Base-by-base conservation (phyloP, 2,329 filamentous ascomycete genomes). In the Mycogone perniciosa region DNA sequence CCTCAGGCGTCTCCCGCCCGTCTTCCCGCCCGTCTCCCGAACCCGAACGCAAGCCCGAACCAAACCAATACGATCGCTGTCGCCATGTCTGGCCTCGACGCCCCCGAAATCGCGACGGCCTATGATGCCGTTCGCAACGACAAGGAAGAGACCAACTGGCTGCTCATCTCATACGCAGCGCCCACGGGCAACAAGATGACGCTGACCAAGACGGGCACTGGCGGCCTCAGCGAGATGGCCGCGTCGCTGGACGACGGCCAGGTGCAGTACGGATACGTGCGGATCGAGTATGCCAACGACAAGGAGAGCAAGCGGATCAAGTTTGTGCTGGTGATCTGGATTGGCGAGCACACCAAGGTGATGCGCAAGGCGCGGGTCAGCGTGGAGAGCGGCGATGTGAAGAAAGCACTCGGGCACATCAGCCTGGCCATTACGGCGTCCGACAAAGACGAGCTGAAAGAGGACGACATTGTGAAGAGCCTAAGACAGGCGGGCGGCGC, bases 341-440 rank as follows among this genome's bases (percentile, higher is more conserved):
- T 85, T 65, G 84, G 84, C 64, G 74, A 77, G 65, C 64, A 69
- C 53, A 83, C 82, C 2, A 81, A 80, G 67, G 77, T 86, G 52
- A 86, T 87, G 84, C 76, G 83, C 58, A 85, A 85, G 67, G 84
- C 83, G 7, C 76, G 83, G 57, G 83, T 85, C 56, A 81, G 77
- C 62, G 81, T 86, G 64, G 82, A 86, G 74, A 79, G 76, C 63
- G 81, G 80, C 48, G 76, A 76, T 54, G 82, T 87, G 56, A 86
- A 85, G 74, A 72, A 71, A 59, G 76, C 79, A 6, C 71, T 87
- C 56, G 65, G 71, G n/a, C 82, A 85, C 63, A 80, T 85, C 64
- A 83, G 80, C 64, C 77, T 86, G 53, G 76, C 81, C 61, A 74
- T 87, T 45, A 81, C 85, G 60, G 80, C 82, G 2, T 71, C 73